Percentiles rank a stretch among this genome's conserved stretches.
These are phyloP conservation scores for Psilocybe mexicana DNA, from an alignment of 1,284 basidiomycete species.

Conservation along the genomic window DNA sequence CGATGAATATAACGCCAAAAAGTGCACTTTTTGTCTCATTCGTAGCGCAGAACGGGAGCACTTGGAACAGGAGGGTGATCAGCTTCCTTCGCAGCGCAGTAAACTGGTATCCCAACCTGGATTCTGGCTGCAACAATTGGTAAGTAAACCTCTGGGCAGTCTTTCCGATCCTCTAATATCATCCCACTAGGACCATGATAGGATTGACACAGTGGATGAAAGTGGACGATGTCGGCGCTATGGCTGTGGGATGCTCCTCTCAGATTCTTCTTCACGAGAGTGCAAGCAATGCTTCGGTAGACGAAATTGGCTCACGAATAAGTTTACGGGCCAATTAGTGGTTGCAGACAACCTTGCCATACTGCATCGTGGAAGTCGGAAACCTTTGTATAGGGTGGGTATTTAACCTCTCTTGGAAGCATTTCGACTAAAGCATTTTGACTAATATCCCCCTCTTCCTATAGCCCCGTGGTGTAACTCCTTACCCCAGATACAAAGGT, in stretches of 20 bases:
- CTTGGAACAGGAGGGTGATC: conserved; percentile 2
- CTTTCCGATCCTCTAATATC: not conserved
- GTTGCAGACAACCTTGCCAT: not conserved
- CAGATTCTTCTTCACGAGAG: conserved; percentile 10
- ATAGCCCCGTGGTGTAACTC: conserved; percentile 19
- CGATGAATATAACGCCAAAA: conserved; percentile 35
- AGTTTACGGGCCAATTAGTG: not conserved
- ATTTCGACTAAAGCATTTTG: not conserved
- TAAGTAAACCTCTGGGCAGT: not conserved
- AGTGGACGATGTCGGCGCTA: conserved; percentile 20
- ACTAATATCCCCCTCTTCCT: not conserved
- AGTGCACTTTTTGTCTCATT: conserved; percentile 37
- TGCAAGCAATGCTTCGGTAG: conserved; percentile 24
- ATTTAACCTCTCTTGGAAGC: not conserved
- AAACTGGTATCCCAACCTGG: not conserved
- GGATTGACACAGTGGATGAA: not conserved
- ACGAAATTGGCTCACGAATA: conserved; percentile 12
- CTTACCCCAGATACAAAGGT: conserved; percentile 42
- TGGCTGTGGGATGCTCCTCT: conserved; percentile 25
- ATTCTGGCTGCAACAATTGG: conserved; percentile 4
- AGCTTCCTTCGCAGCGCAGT: not conserved
- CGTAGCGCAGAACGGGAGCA: conserved; percentile 10
- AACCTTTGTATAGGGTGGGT: conserved; percentile 8
- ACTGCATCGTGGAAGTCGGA: not conserved
- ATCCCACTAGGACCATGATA: conserved; percentile 7